Evolutionary conservation across 306 rosid species (phyloP).

Genomic region (Rosa rugosa): DNA sequence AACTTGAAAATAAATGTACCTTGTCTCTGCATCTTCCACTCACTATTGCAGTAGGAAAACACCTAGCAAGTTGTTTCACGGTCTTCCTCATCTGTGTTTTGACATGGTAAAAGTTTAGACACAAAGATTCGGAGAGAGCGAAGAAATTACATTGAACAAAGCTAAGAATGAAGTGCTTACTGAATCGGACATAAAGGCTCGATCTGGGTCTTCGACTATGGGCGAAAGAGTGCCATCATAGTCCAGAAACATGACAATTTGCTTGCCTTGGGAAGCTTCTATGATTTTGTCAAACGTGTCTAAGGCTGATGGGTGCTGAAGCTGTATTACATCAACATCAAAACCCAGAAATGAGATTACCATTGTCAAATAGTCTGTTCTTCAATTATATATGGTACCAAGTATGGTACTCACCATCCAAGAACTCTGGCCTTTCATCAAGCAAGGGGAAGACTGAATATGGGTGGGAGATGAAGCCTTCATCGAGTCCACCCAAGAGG

Average conservation of each 20-base stretch:
- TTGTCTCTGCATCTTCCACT: slow-evolving; percentile 88
- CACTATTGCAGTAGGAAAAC: slow-evolving; percentile 92
- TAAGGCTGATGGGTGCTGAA: slow-evolving; percentile 79
- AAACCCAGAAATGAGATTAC: not conserved
- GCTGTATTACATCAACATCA: slow-evolving; percentile 33
- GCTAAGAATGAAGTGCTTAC: slow-evolving; percentile 38
- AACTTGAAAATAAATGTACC: slow-evolving; percentile 42
- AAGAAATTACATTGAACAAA: not conserved
- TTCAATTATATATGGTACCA: not conserved
- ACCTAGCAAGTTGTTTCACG: slow-evolving; percentile 65
- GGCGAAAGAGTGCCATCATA: slow-evolving; percentile 95
- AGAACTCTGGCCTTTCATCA: slow-evolving; percentile 49
- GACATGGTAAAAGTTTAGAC: not conserved
- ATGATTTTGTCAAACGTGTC: slow-evolving; percentile 75
- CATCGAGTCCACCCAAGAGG: slow-evolving; percentile 85
- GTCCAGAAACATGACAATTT: slow-evolving; percentile 83
- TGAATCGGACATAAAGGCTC: slow-evolving; percentile 76
- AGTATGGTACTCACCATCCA: slow-evolving; percentile 60
- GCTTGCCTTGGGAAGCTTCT: slow-evolving; percentile 76
- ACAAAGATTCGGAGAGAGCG: not conserved
- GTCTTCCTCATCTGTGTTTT: slow-evolving; percentile 83
- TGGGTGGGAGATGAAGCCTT: slow-evolving; percentile 88
- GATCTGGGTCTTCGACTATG: slow-evolving; percentile 83
- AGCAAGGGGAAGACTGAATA: slow-evolving; percentile 49
- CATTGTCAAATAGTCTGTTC: not conserved